Base-by-base conservation (phyloP, 768 basidiomycete genomes). In the Zangia roseola region DNA sequence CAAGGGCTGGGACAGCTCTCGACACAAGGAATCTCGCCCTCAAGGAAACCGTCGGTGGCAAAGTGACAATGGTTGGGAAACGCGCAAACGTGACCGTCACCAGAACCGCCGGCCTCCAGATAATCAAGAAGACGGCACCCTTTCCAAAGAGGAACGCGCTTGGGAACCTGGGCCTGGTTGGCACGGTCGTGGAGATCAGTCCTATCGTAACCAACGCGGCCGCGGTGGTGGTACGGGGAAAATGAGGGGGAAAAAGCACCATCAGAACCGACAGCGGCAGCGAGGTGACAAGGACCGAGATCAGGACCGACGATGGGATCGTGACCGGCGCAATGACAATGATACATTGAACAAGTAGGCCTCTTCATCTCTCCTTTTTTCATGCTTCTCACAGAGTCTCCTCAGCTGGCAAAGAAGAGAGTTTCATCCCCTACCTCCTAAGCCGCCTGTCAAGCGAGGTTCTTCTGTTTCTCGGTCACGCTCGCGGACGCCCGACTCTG, bases 161-260 rank as follows among this genome's bases (percentile, higher is more conserved):
- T 88, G 86, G 86, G 84, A 86, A 55, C 86, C 86, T 49, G 83
- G 83, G 31, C 78, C 83, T 21, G 75, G 78, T 6, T 88, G 86
- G 86, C 77, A 83, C 50, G 63, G 78, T 43, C 74, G 62, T 31
- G 56, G 75, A 31, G 69, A 66, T 21, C 71, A 70, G 19, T 54
- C 60, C 24, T 67, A 79, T 45, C 74, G 75, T 41, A 63, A 52
- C 49, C 67, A 67, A 21, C 67, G 65, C 20, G 55, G 58, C 31
- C 72, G 71, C n/a, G n/a, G n/a, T 43, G 71, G 75, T 65, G 77
- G 43, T 23, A 55, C 59, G 61, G 71, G 52, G 10, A 70, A 64
- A 53, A 68, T 62, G 44, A 73, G 64, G 40, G 65, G 65, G 17
- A 71, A 69, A 47, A 73, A 72, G 52, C 67, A 64, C 33, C 63